A percentile compares a stretch with the other conserved stretches of the same genome.
These are phyloP conservation scores for Talaromyces proteolyticus DNA, from an alignment of 495 filamentous ascomycete genomes.

Conservation along the genomic window DNA sequence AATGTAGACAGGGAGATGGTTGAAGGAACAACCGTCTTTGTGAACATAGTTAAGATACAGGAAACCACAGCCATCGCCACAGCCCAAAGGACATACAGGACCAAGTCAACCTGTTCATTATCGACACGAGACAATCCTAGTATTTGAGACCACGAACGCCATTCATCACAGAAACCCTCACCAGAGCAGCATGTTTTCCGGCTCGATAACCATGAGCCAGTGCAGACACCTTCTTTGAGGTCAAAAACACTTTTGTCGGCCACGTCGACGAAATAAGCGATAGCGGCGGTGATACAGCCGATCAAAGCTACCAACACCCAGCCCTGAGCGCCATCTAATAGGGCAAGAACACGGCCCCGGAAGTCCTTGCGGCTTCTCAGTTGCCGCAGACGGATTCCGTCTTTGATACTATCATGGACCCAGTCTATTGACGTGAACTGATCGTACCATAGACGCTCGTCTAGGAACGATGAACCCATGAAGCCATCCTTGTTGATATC, in stretches of 20 bases:
- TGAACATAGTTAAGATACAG: slow-evolving; percentile 75
- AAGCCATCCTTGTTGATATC: slow-evolving; percentile 54
- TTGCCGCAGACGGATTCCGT: slow-evolving; percentile 80
- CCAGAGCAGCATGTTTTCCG: slow-evolving; percentile 74
- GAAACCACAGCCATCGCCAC: slow-evolving; percentile 67
- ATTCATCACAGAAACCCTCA: slow-evolving; percentile 56
- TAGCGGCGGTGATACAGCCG: slow-evolving; percentile 75
- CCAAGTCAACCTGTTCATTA: slow-evolving; percentile 63
- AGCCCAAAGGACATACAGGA: slow-evolving; percentile 63
- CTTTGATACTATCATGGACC: slow-evolving; percentile 96
- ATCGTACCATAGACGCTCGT: slow-evolving; percentile 97
- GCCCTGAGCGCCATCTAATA: slow-evolving; percentile 86
- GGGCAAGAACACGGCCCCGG: slow-evolving; percentile 66
- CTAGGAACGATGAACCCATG: slow-evolving; percentile 47
- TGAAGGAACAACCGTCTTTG: slow-evolving; percentile 87
- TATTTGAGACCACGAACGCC: slow-evolving; percentile 71
- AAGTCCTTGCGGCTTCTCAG: slow-evolving; percentile 78
- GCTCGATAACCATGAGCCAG: slow-evolving; percentile 60
- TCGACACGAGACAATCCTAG: slow-evolving; percentile 48
- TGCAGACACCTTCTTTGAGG: slow-evolving; percentile 85
- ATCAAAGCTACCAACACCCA: slow-evolving; percentile 93
- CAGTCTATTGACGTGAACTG: slow-evolving; percentile 98
- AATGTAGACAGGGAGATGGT: slow-evolving; percentile 78
- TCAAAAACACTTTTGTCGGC: slow-evolving; percentile 82
- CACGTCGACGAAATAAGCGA: slow-evolving; percentile 88